A percentile compares a stretch with the other conserved stretches of the same genome.
phyloP scores from a whole-genome alignment of 2,329 filamentous ascomycete species.

The Claviceps sorghi region DNA sequence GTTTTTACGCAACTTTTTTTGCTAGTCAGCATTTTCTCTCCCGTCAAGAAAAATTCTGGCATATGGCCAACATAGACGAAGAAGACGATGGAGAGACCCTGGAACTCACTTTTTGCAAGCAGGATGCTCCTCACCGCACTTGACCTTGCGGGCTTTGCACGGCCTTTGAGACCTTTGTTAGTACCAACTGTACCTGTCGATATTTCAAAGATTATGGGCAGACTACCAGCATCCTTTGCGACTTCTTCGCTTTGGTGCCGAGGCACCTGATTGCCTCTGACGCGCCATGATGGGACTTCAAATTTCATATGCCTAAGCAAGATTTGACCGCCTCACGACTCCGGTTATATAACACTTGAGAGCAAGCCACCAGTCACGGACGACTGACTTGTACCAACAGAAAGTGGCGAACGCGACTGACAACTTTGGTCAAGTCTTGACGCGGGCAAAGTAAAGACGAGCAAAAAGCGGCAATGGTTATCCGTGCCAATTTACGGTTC shows the following conservation, averaged over 20 bases:
- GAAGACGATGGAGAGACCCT: background rate
- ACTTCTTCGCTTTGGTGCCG: conserved; percentile 30
- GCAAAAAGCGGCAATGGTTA: background rate
- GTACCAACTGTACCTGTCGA: background rate
- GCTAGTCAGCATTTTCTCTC: background rate
- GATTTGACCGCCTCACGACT: too few relatives aligned
- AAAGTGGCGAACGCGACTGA: background rate
- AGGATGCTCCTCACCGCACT: conserved; percentile 69
- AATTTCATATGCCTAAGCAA: background rate
- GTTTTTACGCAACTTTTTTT: conserved; percentile 46
- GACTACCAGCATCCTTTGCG: conserved; percentile 31
- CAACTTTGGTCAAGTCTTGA: background rate
- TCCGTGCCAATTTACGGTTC: background rate
- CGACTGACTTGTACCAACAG: background rate
- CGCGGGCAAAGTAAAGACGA: background rate
- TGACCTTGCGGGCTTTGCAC: conserved; percentile 58
- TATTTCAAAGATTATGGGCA: background rate
- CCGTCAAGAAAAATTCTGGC: background rate
- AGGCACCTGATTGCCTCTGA: conserved; percentile 26
- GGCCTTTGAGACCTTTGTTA: conserved; percentile 35
- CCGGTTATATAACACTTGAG: background rate
- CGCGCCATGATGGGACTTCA: conserved; percentile 22
- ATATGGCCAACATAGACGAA: background rate
- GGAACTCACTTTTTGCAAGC: conserved; percentile 45
- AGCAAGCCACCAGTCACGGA: background rate